Evolutionary conservation across 2,329 filamentous ascomycete species (phyloP), one percentile per base, ranked within the genome.

Genomic region (Aureobasidium leucospermi): DNA sequence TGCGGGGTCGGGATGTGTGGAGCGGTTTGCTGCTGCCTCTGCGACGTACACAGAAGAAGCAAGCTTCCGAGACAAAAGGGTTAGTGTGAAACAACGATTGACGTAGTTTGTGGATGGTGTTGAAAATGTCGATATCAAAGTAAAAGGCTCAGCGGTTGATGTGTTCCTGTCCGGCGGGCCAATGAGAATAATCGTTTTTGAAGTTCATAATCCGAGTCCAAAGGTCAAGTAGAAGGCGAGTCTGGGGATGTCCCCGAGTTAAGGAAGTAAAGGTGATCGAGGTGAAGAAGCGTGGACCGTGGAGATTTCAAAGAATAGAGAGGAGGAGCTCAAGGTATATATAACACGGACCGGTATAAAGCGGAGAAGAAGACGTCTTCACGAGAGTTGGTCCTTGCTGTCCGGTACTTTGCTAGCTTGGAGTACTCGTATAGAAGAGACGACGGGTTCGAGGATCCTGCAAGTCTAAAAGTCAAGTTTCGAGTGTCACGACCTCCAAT

Each of bases 101-200:
- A 31, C 31, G 15, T 13, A n/a, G 19, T 6, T 45, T n/a, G 41
- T n/a, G 10, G 31, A 7, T 7, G 16, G 23, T 38, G 11, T 34
- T 3, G 23, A 19, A 15, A 8, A 29, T 31, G 16, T 16, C 23
- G 38, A n/a, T 36, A 19, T 52, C n/a, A 46, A 38, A 13, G 23
- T 13, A 42, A 34, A 34, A 9, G 31, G 29, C 45, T 72, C 67
- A 74, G 63, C 74, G 71, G 64, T 76, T 76, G 68, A 76, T 74
- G 65, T 73, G 70, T 66, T 76, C 74, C 71, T 75, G 74, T 75
- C 74, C 74, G 46, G 75, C 73, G 63, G 74, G 74, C 74, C 74
- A 76, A 67, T 74, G 43, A 43, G 51, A 51, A 39, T 61, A 61
- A 32, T 48, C 39, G 52, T 57, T 48, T 46, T 61, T 61, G 45